Evolutionary conservation across 2,329 filamentous ascomycete species (phyloP).

Genomic region (Furcasterigmium sp.): DNA sequence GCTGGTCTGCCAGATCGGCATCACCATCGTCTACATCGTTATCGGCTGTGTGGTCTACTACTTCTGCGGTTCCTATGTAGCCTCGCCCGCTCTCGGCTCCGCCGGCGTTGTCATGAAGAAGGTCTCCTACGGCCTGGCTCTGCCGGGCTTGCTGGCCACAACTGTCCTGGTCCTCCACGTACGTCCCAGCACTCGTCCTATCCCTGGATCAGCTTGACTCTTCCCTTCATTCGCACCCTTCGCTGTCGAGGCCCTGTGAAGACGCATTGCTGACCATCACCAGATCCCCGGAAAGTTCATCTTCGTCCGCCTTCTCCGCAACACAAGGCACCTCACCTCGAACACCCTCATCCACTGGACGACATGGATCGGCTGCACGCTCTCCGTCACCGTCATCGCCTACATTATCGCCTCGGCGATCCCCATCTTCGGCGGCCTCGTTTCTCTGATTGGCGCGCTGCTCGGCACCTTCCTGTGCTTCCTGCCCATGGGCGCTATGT

Average conservation of each 20-base stretch:
- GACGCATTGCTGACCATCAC: neutral
- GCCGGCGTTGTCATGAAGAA: constrained; percentile 35
- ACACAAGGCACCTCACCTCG: constrained; percentile 20
- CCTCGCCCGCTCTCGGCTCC: constrained; percentile 40
- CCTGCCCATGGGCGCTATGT: constrained; percentile 29
- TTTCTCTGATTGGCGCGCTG: constrained; percentile 19
- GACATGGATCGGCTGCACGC: constrained; percentile 22
- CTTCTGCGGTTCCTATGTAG: constrained; percentile 38
- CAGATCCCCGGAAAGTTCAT: constrained; percentile 19
- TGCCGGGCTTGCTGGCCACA: constrained; percentile 21
- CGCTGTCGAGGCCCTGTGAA: no score
- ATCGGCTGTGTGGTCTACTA: constrained; percentile 36
- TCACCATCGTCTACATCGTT: constrained; percentile 24
- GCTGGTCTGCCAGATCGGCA: constrained; percentile 16
- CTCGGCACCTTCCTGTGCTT: constrained; percentile 20
- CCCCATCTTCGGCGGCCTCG: constrained; percentile 19
- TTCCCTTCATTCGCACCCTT: no score
- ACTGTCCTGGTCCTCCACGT: constrained; percentile 19
- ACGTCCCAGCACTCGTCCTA: neutral
- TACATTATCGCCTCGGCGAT: constrained; percentile 1
- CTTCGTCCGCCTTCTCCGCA: constrained; percentile 20
- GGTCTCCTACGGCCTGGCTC: constrained; percentile 32
- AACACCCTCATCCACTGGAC: constrained; percentile 23
- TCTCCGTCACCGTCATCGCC: constrained; percentile 3
- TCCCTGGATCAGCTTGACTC: no score